Evolutionary conservation across 805 yeast species (phyloP).

Genomic region (Hanseniaspora clermontiae): DNA sequence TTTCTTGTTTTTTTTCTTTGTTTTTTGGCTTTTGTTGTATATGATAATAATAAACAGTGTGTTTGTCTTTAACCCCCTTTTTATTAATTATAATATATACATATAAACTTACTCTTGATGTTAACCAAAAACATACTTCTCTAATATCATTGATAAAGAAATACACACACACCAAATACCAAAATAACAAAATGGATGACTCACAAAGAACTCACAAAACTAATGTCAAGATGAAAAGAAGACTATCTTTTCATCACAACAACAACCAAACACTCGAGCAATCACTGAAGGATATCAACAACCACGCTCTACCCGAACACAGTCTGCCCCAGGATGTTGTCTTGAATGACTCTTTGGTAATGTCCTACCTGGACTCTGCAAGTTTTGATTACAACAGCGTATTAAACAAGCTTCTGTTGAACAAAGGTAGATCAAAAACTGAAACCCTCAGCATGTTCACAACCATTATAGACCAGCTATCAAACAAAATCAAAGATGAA

Average conservation of each 20-base stretch:
- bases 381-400: conserved; percentile 3
- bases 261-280: conserved; percentile 6
- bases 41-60: too few relatives aligned
- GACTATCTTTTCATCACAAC: conserved; percentile 12
- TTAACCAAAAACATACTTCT: too few relatives aligned
- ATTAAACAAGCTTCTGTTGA: neutral
- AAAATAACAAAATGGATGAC: neutral
- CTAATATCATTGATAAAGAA: neutral
- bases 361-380: conserved; percentile 1
- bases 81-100: too few relatives aligned
- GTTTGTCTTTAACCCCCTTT: too few relatives aligned
- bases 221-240: conserved; percentile 13
- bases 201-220: conserved; percentile 12
- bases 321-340: neutral
- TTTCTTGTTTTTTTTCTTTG: too few relatives aligned
- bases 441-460: conserved; percentile 12
- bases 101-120: too few relatives aligned
- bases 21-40: too few relatives aligned
- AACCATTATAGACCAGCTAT: conserved; percentile 4
- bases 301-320: neutral
- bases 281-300: neutral
- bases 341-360: conserved; percentile 1
- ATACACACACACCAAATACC: neutral
- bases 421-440: conserved; percentile 11
- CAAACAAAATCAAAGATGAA: neutral